Evolutionary conservation across 306 rosid species (phyloP), one percentile per base, ranked within the genome.

Genomic region (Hippophae rhamnoides): DNA sequence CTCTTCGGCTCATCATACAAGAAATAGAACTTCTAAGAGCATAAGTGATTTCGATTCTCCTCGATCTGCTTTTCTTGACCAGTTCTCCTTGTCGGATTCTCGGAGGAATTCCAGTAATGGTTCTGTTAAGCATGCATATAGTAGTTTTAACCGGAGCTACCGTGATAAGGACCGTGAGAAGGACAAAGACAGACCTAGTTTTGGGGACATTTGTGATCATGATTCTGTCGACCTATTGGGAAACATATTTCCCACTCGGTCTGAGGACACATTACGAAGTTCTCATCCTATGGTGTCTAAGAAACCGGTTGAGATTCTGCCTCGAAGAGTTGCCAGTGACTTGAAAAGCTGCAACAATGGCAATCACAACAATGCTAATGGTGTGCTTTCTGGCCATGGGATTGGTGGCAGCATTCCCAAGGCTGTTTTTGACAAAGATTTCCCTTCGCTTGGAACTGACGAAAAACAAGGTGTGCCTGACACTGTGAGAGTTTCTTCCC

Each of bases 121-220:
- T 72, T 82, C 88, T 78, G 83, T 90, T 57, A 93, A 93, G 83
- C 88, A 93, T 79, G 95, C 97, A 7, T 93, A 93, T 62, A 84
- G 99, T 78, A 93, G 90, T 72, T 88, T 93, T 74, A 86, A 76
- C 72, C 83, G 99, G 81, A 79, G 82, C 66, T 87, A 92, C 71
- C 95, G 95, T 59, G 98, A 90, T 48, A 90, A 87, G 80, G 97
- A 90, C 70, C 96, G 92, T 14, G 98, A 92, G 18, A 85, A 89
- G 78, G 99, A 88, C 67, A 93, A 84, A 74, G 99, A 93, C 59
- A 86, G 90, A 74, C 76, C 75, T 10, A 80, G 58, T 59, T 80
- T 60, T 72, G 79, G 68, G 13, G 96, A 88, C 62, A 79, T 65
- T 68, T 86, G 99, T 97, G 97, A 93, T 57, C 74, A 77, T 61